These are phyloP conservation scores for Aspergillus sp. DNA, from an alignment of 2,329 filamentous ascomycete species.

Conservation along the genomic window DNA sequence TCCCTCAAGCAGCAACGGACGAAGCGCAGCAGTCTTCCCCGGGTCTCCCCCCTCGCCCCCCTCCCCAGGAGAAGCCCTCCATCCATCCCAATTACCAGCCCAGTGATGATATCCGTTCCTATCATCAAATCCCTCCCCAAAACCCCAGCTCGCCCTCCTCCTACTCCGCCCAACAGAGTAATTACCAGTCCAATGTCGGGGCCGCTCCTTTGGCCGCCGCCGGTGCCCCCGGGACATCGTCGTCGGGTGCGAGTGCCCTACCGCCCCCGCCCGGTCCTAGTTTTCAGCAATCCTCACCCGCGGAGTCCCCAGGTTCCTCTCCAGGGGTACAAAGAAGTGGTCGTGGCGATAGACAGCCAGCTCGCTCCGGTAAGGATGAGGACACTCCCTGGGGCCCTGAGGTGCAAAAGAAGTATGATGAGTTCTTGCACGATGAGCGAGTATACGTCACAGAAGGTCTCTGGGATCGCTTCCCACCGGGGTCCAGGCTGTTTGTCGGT, in stretches of 20 bases:
- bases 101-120: slow-evolving; percentile 37
- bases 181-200: slow-evolving; percentile 26
- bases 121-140: slow-evolving; percentile 36
- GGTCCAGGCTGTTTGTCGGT: slow-evolving; percentile 51
- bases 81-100: slow-evolving; percentile 37
- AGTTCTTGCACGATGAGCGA: slow-evolving; percentile 50
- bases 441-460: slow-evolving; percentile 52
- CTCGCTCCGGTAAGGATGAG: slow-evolving; percentile 30
- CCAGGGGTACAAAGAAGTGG: slow-evolving; percentile 22
- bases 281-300: slow-evolving; percentile 33
- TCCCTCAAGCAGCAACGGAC: slow-evolving; percentile 28
- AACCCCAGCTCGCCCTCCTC: slow-evolving; percentile 24
- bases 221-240: slow-evolving; percentile 33
- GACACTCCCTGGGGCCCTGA: slow-evolving; percentile 49
- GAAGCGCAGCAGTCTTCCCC: slow-evolving; percentile 33
- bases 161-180: slow-evolving; percentile 36
- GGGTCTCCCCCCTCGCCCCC: slow-evolving; percentile 45
- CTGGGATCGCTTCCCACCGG: slow-evolving; percentile 50
- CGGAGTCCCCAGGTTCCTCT: slow-evolving; percentile 22
- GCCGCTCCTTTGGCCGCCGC: slow-evolving; percentile 24
- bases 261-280: slow-evolving; percentile 41
- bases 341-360: slow-evolving; percentile 25
- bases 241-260: slow-evolving; percentile 32
- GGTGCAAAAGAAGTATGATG: slow-evolving; percentile 49
- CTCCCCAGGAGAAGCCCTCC: slow-evolving; percentile 41